Conservation (phyloP, 2,329 filamentous ascomycete species). For the Whalleya microplaca region DNA sequence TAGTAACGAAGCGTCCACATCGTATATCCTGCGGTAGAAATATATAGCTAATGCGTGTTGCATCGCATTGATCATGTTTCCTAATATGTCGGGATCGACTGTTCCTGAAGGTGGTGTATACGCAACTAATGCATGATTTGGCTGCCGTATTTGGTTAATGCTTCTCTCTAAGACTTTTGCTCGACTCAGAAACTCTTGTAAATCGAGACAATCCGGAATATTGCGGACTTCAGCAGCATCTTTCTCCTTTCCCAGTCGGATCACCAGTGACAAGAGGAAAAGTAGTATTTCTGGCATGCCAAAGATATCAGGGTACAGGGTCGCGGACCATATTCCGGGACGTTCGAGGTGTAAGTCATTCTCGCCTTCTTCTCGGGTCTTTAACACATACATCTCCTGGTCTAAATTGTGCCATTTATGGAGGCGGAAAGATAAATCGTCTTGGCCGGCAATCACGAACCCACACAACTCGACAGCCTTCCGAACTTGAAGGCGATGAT, state of each 20-base stretch:
- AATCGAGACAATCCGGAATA: slow-evolving; percentile 8
- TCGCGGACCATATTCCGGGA: slow-evolving; percentile 41
- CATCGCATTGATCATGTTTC: slow-evolving; percentile 40
- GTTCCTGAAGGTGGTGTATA: not conserved
- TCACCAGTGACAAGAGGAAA: slow-evolving; percentile 39
- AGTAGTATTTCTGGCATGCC: slow-evolving; percentile 43
- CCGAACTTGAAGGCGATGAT: slow-evolving; percentile 22
- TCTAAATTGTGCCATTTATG: slow-evolving; percentile 36
- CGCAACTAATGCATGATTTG: slow-evolving; percentile 1
- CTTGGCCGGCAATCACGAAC: slow-evolving; percentile 21
- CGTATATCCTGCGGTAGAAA: slow-evolving; percentile 45
- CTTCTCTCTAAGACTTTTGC: slow-evolving; percentile 40
- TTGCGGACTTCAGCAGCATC: slow-evolving; percentile 32
- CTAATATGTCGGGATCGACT: slow-evolving; percentile 20
- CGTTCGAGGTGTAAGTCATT: slow-evolving; percentile 34
- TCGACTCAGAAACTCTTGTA: slow-evolving; percentile 38
- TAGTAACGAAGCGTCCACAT: slow-evolving; percentile 40
- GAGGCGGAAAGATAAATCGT: slow-evolving; percentile 39
- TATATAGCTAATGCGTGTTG: slow-evolving; percentile 42
- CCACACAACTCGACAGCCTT: slow-evolving; percentile 26
- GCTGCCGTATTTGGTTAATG: slow-evolving; percentile 28
- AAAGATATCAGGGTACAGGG: slow-evolving; percentile 46
- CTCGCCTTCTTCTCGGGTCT: slow-evolving; percentile 41
- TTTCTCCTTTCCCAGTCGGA: slow-evolving; percentile 43
- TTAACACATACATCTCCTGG: slow-evolving; percentile 37